phyloP scores from a whole-genome alignment of 495 filamentous ascomycete species.

The Barbatosphaeria neglecta region DNA sequence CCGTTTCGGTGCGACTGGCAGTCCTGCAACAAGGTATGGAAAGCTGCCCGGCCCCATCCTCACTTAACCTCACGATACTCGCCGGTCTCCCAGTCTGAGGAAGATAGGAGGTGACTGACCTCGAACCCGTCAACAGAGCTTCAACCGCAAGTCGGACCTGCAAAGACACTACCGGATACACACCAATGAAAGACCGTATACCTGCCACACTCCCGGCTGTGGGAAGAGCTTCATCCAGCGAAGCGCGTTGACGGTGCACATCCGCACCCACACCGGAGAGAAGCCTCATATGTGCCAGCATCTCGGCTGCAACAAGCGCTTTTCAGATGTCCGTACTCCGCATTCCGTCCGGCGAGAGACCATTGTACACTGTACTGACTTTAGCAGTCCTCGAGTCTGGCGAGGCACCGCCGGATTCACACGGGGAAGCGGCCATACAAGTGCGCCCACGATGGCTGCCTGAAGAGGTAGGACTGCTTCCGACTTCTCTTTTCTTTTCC shows the following conservation, averaged over 20 bases:
- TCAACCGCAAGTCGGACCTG: constrained; percentile 88
- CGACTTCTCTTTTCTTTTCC: too few relatives aligned
- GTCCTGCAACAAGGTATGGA: constrained; percentile 39
- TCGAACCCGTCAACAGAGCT: constrained; percentile 43
- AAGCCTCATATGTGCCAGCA: constrained; percentile 80
- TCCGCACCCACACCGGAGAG: constrained; percentile 78
- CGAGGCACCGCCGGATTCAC: constrained; percentile 77
- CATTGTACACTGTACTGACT: too few relatives aligned
- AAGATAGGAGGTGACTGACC: constrained; percentile 16
- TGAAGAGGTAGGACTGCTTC: constrained; percentile 53
- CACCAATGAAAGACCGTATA: constrained; percentile 78
- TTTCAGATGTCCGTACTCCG: constrained; percentile 72
- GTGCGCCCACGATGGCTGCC: constrained; percentile 65
- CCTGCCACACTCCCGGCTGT: constrained; percentile 57
- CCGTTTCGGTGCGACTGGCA: constrained; percentile 44
- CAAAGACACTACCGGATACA: constrained; percentile 83
- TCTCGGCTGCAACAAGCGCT: constrained; percentile 69
- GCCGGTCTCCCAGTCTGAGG: background rate
- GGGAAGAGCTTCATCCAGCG: constrained; percentile 86
- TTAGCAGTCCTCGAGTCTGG: constrained; percentile 71
- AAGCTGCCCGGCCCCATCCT: background rate
- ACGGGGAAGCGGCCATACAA: constrained; percentile 78
- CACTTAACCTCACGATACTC: background rate
- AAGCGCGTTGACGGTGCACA: constrained; percentile 78
- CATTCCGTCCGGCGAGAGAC: background rate